Base-by-base conservation (phyloP, 371 early-diverging fungal species). In the Umbelopsis sp. region DNA sequence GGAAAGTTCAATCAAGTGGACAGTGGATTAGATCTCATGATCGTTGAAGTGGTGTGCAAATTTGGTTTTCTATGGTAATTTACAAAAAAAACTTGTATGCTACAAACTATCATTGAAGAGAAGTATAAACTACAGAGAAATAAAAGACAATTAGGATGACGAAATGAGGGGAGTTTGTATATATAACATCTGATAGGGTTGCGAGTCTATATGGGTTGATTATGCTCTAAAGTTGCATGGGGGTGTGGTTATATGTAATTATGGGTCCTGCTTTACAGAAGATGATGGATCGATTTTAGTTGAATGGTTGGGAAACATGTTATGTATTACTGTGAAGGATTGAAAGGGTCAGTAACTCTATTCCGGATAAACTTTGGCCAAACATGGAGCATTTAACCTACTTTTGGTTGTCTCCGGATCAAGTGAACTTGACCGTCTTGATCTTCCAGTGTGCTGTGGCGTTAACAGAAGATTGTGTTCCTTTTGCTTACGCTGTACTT, bases 251-350 rank as follows among this genome's bases (percentile, higher is more conserved):
- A 35, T 8, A 57, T 57, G 29, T 14, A 57, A 29, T 57, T 57
- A 57, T 3, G 57, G 35, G 7, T 37, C 37, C 7, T 29, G 35
- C n/a, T 57, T 57, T 14, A 57, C 57, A 35, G 57, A 57, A 0
- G 57, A 32, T n/a, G 57, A 57, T 5, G 57, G 57, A 14, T 57
- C 57, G 18, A 57, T 57, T 35, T 57, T 57, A 11, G 57, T 57
- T 11, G 57, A 57, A 35, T 57, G 57, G 35, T 57, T 57, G 18
- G 57, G 57, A 35, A 57, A 57, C 57, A 57, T 57, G n/a, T 57
- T 57, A 11, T 57, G 57, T 14, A 57, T 57, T 14, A 57, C 57
- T 57, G 9, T 12, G 11, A 8, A 4, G 22, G 35, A n/a, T 4
- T 35, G 35, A 57, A 12, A 57, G 9, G n/a, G 1, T 48, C 18